These are phyloP conservation scores for Triticum monococcum DNA, from an alignment of 176 grass and related monocot species.

Conservation along the genomic window DNA sequence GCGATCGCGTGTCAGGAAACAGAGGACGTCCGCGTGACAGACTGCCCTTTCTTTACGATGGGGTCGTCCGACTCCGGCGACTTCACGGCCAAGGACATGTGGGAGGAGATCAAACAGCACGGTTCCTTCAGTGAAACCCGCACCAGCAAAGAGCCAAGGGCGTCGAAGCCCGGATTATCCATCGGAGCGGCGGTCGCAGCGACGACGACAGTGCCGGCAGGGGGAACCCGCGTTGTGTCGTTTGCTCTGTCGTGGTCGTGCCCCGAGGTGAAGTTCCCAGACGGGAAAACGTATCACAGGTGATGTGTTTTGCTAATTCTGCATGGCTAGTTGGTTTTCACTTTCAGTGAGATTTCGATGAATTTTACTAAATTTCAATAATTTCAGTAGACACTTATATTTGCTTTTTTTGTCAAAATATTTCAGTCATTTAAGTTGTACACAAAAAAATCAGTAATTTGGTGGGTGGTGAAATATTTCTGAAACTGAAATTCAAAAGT, in stretches of 20 bases:
- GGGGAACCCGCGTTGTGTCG: constrained; percentile 51
- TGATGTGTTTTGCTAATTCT: constrained; percentile 16
- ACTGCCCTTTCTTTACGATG: constrained; percentile 69
- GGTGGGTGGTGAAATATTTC: no score
- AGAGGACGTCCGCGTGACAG: constrained; percentile 61
- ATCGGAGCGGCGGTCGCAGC: constrained; percentile 83
- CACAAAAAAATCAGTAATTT: no score
- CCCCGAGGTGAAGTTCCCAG: constrained; percentile 78
- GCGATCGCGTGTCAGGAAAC: constrained; percentile 77
- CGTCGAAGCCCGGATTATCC: constrained; percentile 61
- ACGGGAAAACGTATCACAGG: constrained; percentile 80
- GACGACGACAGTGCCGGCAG: constrained; percentile 45
- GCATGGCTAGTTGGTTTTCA: neutral
- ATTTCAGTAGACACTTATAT: no score
- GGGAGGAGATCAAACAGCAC: constrained; percentile 69
- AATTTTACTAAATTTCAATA: no score
- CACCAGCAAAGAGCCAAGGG: constrained; percentile 7
- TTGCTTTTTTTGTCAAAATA: no score
- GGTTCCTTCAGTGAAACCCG: constrained; percentile 55
- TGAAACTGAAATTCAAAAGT: no score
- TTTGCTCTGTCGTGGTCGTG: constrained; percentile 88
- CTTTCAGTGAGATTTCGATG: no score
- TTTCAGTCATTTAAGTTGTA: no score
- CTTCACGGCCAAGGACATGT: constrained; percentile 70
- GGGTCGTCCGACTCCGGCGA: constrained; percentile 47